Evolutionary conservation across 768 basidiomycete species (phyloP).

Genomic region (Lentinula sp.): DNA sequence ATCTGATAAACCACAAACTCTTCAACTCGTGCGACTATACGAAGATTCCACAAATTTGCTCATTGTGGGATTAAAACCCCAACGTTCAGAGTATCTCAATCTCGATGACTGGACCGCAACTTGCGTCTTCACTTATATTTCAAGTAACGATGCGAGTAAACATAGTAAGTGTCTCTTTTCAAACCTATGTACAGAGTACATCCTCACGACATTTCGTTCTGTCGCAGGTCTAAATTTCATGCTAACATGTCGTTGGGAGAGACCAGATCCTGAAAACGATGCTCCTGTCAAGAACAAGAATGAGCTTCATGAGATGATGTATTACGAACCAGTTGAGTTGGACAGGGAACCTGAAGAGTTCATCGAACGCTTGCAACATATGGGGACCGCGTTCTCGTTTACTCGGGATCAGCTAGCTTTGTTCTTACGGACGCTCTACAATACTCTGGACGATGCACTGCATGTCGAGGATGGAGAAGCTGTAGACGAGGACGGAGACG

Average conservation of each 20-base stretch:
- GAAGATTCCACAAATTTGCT: conserved; percentile 83
- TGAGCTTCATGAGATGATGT: conserved; percentile 41
- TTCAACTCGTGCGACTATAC: conserved; percentile 65
- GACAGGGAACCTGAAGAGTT: conserved; percentile 56
- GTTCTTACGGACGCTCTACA: conserved; percentile 59
- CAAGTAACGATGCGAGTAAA: conserved; percentile 20
- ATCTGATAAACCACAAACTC: conserved; percentile 51
- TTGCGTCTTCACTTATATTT: conserved; percentile 60
- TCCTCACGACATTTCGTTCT: conserved; percentile 5
- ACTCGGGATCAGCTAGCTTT: conserved; percentile 56
- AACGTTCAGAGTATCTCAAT: conserved; percentile 27
- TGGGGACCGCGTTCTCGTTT: conserved; percentile 64
- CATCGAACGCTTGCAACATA: conserved; percentile 53
- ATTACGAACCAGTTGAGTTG: conserved; percentile 59
- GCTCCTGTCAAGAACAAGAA: conserved; percentile 25
- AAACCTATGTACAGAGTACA: background rate
- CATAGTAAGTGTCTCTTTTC: conserved; percentile 26
- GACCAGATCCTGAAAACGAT: conserved; percentile 20
- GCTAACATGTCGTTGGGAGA: conserved; percentile 41
- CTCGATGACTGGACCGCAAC: conserved; percentile 56
- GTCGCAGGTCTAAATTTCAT: conserved; percentile 54
- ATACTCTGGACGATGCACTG: conserved; percentile 36
- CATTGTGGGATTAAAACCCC: conserved; percentile 51
- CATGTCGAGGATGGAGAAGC: conserved; percentile 16
- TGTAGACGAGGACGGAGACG: conserved; percentile 17